Percentiles rank a stretch among this genome's conserved stretches.
Conservation (phyloP, 495 filamentous ascomycete genomes). For the Choiromyces venosus region DNA sequence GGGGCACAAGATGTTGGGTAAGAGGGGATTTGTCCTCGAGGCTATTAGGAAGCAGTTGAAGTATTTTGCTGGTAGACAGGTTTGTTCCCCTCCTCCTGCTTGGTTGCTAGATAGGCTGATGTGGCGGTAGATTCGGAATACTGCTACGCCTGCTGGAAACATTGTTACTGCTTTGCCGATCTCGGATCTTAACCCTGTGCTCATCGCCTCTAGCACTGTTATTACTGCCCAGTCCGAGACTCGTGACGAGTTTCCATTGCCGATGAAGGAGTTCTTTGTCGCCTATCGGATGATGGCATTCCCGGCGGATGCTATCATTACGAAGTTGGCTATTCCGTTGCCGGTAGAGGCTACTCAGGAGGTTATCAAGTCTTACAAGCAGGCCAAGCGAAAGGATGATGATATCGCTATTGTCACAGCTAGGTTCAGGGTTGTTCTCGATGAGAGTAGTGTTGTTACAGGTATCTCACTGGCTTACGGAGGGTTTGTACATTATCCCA, state of each 20-base stretch:
- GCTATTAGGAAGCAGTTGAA: constrained; percentile 45
- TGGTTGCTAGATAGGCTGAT: background rate
- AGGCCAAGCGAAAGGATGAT: constrained; percentile 90
- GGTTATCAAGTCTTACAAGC: constrained; percentile 78
- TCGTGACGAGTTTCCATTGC: constrained; percentile 36
- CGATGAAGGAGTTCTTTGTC: constrained; percentile 43
- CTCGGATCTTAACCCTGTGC: constrained; percentile 46
- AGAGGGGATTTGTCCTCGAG: constrained; percentile 42
- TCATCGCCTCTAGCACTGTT: constrained; percentile 43
- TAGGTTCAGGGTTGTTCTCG: constrained; percentile 64
- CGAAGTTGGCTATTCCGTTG: constrained; percentile 48
- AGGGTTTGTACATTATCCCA: constrained; percentile 44
- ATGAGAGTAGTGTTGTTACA: constrained; percentile 55
- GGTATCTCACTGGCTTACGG: constrained; percentile 77
- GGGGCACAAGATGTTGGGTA: constrained; percentile 43
- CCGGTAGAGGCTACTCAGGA: constrained; percentile 51
- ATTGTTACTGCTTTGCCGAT: constrained; percentile 47
- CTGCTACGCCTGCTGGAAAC: constrained; percentile 46
- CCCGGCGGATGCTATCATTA: constrained; percentile 45
- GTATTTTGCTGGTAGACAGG: constrained; percentile 46
- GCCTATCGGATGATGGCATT: constrained; percentile 44
- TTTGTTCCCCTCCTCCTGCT: constrained; percentile 3
- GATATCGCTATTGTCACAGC: constrained; percentile 95
- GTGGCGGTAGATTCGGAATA: constrained; percentile 42
- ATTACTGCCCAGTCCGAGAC: constrained; percentile 37